A percentile compares a stretch with the other conserved stretches of the same genome.
Evolutionary conservation across 352 stramenopile species (phyloP).

Genomic region (Pilasporangium apinafurcum): DNA sequence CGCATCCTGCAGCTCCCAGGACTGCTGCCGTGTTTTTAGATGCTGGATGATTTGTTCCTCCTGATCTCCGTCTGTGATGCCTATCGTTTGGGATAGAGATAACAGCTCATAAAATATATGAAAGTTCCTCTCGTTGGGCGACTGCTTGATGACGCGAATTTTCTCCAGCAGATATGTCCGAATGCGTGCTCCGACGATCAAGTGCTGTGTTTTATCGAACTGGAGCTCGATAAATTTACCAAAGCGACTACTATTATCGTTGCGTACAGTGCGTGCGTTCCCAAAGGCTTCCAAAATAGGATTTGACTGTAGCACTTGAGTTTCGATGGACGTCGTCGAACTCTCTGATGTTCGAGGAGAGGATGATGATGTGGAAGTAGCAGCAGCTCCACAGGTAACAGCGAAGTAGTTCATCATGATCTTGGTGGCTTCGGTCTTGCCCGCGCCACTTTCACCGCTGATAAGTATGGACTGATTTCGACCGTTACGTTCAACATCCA

Average conservation of each 20-base stretch:
- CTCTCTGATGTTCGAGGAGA: too few relatives aligned
- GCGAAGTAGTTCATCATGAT: conserved; percentile 89
- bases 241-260: conserved; percentile 88
- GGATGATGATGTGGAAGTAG: too few relatives aligned
- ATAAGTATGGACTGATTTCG: conserved; percentile 83
- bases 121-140: conserved; percentile 73
- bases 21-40: conserved; percentile 11
- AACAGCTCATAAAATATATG: conserved; percentile 88
- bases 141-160: conserved; percentile 83
- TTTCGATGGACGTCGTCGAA: conserved; percentile 47
- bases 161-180: conserved; percentile 94
- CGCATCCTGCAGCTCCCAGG: conserved; percentile 27
- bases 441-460: conserved; percentile 79
- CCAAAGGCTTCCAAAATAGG: conserved; percentile 89
- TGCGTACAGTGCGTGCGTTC: conserved; percentile 82
- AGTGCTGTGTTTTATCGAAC: conserved; percentile 32
- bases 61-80: not conserved
- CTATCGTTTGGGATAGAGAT: conserved; percentile 12
- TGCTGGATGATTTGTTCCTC: not conserved
- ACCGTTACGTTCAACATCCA: conserved; percentile 55
- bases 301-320: conserved; percentile 88
- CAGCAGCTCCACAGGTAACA: conserved; percentile 43
- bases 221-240: conserved; percentile 90
- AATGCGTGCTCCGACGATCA: conserved; percentile 71
- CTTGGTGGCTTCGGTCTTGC: conserved; percentile 89